Conservation (phyloP, 345 rosid species). For the Lepidium didymum region DNA sequence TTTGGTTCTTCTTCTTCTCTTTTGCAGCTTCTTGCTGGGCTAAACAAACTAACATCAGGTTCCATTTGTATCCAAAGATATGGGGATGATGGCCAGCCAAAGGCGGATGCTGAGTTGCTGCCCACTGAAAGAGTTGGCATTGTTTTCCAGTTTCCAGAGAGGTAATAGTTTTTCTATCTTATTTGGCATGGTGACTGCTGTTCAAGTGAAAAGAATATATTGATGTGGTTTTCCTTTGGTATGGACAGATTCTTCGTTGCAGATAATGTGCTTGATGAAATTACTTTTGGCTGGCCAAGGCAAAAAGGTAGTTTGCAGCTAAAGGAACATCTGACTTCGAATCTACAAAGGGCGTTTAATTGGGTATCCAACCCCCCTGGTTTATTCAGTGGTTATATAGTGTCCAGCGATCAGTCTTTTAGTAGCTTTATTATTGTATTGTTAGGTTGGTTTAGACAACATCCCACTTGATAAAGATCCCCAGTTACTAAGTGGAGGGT, state of each 20-base stretch:
- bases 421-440: constrained; percentile 5
- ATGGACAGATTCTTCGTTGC: constrained; percentile 68
- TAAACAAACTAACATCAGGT: constrained; percentile 84
- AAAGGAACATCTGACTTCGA: constrained; percentile 57
- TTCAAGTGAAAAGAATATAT: neutral
- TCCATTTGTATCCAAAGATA: constrained; percentile 68
- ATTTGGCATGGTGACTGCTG: neutral
- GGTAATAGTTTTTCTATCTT: constrained; percentile 33
- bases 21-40: constrained; percentile 80
- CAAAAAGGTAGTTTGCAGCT: constrained; percentile 52
- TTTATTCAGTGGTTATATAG: neutral
- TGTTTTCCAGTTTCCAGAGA: constrained; percentile 94
- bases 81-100: constrained; percentile 46
- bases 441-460: constrained; percentile 77
- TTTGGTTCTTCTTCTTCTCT: neutral
- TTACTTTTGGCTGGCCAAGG: constrained; percentile 94
- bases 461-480: constrained; percentile 83
- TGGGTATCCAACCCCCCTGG: constrained; percentile 49
- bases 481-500: constrained; percentile 86
- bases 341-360: constrained; percentile 77
- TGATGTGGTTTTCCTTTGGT: neutral
- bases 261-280: constrained; percentile 79
- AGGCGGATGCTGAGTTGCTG: constrained; percentile 36
- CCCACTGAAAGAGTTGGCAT: constrained; percentile 76
- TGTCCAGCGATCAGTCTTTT: neutral